These are phyloP conservation scores for Exophiala xenobiotica DNA, from an alignment of 2,329 filamentous ascomycete species.

Conservation along the genomic window DNA sequence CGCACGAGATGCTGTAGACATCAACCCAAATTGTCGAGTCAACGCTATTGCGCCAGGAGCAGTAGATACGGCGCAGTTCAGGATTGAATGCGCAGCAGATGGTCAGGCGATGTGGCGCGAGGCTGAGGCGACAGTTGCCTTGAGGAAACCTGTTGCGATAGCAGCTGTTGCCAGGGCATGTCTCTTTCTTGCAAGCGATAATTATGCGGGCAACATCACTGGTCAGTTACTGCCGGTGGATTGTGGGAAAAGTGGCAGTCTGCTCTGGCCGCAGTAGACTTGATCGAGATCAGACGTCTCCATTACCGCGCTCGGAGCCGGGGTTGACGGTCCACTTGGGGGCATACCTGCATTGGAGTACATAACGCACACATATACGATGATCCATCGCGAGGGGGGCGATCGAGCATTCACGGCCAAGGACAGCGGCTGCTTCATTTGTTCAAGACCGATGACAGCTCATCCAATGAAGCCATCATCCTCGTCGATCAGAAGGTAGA, in stretches of 20 bases:
- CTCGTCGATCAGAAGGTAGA: too few species aligned
- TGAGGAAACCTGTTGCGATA: slow-evolving; percentile 40
- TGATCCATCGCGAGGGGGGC: too few species aligned
- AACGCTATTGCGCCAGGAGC: slow-evolving; percentile 50
- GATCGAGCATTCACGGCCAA: too few species aligned
- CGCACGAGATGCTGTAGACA: slow-evolving; percentile 41
- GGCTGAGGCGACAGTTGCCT: slow-evolving; percentile 45
- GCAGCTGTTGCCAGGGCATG: slow-evolving; percentile 47
- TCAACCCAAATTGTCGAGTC: slow-evolving; percentile 41
- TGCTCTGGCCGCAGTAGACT: slow-evolving; percentile 36
- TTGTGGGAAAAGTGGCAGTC: slow-evolving; percentile 46
- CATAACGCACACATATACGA: too few species aligned
- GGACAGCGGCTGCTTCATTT: too few species aligned
- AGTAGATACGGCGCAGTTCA: slow-evolving; percentile 46
- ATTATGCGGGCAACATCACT: slow-evolving; percentile 45
- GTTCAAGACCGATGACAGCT: too few species aligned
- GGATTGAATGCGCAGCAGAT: slow-evolving; percentile 41
- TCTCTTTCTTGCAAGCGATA: slow-evolving; percentile 49
- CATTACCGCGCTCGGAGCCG: not conserved
- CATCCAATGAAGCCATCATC: too few species aligned
- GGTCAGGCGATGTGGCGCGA: slow-evolving; percentile 43
- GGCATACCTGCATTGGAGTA: too few species aligned
- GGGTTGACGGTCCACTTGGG: too few species aligned
- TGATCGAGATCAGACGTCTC: not conserved
- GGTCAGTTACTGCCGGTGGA: slow-evolving; percentile 49